Conservation (phyloP, 768 basidiomycete species). For the Hortiboletus campestris region DNA sequence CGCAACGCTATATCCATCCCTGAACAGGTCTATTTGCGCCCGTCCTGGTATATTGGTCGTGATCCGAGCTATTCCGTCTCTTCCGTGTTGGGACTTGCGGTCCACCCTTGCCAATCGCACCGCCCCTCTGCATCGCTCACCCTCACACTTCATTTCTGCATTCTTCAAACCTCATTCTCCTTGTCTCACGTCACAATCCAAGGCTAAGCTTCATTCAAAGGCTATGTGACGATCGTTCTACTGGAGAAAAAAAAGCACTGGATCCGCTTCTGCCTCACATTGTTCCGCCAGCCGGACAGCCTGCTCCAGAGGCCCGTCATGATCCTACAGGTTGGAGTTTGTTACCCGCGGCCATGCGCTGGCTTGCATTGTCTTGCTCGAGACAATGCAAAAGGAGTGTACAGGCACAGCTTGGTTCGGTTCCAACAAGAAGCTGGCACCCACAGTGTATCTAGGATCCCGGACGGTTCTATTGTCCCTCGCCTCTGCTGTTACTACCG, state of each 20-base stretch:
- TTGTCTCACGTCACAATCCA: conserved; percentile 1
- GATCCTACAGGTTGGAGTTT: conserved; percentile 22
- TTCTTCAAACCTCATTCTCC: conserved; percentile 1
- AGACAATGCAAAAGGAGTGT: conserved; percentile 10
- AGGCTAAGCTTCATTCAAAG: not conserved
- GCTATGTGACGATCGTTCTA: conserved; percentile 7
- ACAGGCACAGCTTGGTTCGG: not conserved
- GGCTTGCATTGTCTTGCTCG: conserved; percentile 5
- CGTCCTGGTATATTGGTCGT: not conserved
- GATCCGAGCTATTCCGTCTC: conserved; percentile 24
- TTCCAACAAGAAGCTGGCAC: conserved; percentile 1
- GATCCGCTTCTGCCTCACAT: conserved; percentile 12
- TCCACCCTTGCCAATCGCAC: not conserved
- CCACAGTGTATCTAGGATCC: conserved; percentile 17
- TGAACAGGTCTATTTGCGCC: not conserved
- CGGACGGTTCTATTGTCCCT: conserved; percentile 11
- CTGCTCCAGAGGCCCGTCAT: conserved; percentile 22
- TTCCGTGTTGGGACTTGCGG: not conserved
- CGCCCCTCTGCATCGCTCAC: not conserved
- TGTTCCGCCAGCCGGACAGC: conserved; percentile 17
- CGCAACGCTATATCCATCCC: conserved; percentile 14
- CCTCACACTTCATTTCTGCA: not conserved
- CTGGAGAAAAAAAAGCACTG: not conserved
- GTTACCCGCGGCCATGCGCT: not conserved
- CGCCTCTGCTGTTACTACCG: not conserved